Conservation (phyloP, 257 asterid genomes). For the Jaltomata sinuosa region DNA sequence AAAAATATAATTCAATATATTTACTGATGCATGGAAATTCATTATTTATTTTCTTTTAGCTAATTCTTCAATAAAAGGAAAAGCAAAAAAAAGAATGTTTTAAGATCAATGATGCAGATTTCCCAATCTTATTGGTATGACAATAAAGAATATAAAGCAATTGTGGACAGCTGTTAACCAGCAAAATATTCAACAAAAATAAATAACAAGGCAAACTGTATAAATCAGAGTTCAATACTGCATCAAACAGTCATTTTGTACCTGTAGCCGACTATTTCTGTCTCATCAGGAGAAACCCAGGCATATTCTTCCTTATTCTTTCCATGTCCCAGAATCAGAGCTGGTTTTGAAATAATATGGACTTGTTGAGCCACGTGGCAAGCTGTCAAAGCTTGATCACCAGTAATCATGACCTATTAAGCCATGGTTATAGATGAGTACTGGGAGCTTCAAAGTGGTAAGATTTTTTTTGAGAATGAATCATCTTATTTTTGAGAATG, state of each 20-base stretch:
- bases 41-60: neutral
- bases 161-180: neutral
- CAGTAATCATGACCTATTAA: conserved; percentile 92
- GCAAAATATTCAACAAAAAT: neutral
- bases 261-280: conserved; percentile 48
- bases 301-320: conserved; percentile 46
- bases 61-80: neutral
- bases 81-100: neutral
- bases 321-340: conserved; percentile 58
- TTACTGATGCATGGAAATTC: neutral
- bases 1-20: neutral
- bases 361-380: conserved; percentile 98
- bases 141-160: neutral
- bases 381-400: conserved; percentile 99
- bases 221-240: neutral
- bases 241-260: conserved; percentile 5
- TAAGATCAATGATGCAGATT: neutral
- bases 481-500: neutral
- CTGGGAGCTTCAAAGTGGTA: neutral
- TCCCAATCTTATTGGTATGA: neutral
- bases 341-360: conserved; percentile 80
- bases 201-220: neutral
- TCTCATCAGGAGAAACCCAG: conserved; percentile 96
- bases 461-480: neutral
- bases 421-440: neutral